Conservation (phyloP, 2,329 filamentous ascomycete genomes). For the Tolypocladium inflatum region DNA sequence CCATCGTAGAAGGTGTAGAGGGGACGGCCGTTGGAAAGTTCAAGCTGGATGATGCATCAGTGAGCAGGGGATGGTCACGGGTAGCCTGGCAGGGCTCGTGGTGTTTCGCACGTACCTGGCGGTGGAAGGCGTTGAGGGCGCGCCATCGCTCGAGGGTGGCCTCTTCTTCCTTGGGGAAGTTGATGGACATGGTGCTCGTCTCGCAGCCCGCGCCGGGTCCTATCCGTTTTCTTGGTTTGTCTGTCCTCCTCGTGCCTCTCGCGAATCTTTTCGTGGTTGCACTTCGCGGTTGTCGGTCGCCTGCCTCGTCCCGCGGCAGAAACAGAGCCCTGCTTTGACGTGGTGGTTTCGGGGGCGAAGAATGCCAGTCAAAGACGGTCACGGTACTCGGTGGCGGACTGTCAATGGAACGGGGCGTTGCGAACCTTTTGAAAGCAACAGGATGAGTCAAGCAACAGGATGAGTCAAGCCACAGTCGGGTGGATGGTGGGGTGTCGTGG, state of each 20-base stretch:
- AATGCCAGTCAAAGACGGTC: background rate
- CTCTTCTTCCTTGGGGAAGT: constrained; percentile 90
- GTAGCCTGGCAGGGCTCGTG: too few species aligned
- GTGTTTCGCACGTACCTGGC: constrained; percentile 46
- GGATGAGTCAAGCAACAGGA: background rate
- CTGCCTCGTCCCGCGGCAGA: background rate
- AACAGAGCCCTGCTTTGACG: background rate
- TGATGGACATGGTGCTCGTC: constrained; percentile 59
- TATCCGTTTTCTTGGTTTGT: background rate
- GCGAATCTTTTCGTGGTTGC: background rate
- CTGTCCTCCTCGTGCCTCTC: too few species aligned
- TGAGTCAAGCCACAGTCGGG: background rate
- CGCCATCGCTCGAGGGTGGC: constrained; percentile 76
- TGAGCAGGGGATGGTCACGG: background rate
- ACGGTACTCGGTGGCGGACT: background rate
- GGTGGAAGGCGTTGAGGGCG: constrained; percentile 84
- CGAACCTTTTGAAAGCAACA: background rate
- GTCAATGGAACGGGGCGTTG: background rate
- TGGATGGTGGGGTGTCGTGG: background rate
- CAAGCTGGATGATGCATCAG: constrained; percentile 32
- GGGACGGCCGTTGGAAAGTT: constrained; percentile 72
- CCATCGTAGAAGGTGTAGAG: constrained; percentile 95
- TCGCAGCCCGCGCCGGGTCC: background rate
- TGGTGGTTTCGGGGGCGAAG: background rate
- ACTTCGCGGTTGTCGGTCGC: background rate